Evolutionary conservation across 345 rosid species (phyloP).

Genomic region (Streptanthus diversifolius): DNA sequence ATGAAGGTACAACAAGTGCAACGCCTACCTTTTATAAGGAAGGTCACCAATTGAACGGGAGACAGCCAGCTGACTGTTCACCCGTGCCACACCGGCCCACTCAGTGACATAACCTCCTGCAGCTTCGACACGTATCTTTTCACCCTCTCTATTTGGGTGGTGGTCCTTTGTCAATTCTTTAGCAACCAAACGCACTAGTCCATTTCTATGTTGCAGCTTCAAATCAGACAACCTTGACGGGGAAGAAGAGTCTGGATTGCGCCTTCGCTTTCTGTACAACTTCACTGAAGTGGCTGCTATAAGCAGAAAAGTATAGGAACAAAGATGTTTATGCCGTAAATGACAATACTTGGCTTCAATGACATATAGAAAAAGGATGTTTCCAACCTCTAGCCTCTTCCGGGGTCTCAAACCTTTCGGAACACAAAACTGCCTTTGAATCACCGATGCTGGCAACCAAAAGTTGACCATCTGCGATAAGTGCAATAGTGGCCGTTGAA

Average conservation of each 20-base stretch:
- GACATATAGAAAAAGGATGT: not conserved
- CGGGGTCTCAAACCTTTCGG: constrained; percentile 48
- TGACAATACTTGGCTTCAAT: not conserved
- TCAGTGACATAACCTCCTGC: constrained; percentile 83
- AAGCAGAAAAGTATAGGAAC: not conserved
- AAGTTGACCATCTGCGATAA: constrained; percentile 69
- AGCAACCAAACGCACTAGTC: constrained; percentile 48
- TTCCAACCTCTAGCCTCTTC: constrained; percentile 74
- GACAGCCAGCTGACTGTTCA: constrained; percentile 81
- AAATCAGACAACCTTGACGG: constrained; percentile 40
- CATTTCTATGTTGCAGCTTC: constrained; percentile 43
- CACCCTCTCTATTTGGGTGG: constrained; percentile 87
- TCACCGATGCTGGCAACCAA: constrained; percentile 88
- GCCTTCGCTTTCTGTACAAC: constrained; percentile 65
- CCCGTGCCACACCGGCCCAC: constrained; percentile 73
- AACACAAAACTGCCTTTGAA: constrained; percentile 29
- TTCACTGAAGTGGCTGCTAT: constrained; percentile 65
- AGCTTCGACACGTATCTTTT: constrained; percentile 75
- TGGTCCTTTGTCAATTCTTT: constrained; percentile 81
- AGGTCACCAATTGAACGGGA: constrained; percentile 90
- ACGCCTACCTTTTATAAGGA: constrained; percentile 15
- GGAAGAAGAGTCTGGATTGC: constrained; percentile 44
- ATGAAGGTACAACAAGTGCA: not conserved
- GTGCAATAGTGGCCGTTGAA: constrained; percentile 69
- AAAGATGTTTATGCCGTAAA: not conserved